Base-by-base conservation (phyloP, 768 basidiomycete genomes). In the Hysterangium stoloniferum region DNA sequence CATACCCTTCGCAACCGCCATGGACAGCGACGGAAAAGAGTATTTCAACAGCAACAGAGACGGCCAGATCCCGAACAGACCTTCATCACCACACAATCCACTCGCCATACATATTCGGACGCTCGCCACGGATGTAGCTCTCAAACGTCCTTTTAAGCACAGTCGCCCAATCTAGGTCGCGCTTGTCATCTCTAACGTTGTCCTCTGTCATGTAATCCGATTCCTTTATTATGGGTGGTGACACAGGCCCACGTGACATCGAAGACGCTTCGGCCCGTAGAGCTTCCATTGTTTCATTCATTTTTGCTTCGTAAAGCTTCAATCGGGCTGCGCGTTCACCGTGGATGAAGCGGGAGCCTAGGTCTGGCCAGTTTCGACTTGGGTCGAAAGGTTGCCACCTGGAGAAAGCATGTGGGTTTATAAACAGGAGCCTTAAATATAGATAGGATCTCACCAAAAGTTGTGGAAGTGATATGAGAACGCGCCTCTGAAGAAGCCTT, bases 401-500 rank as follows among this genome's bases (percentile, higher is more conserved):
- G 25, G 9, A 27, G 4, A 17, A 20, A 13, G 25, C 25, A 12
- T 12, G 13, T 19, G 42, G n/a, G 22, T 31, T 19, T 31, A 33
- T 15, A 1, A 25, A 9, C 8, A 37, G 24, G 6, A 13, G 27
- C 8, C 3, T 41, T 28, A 13, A 1, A n/a, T 28, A 31, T 20
- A n/a, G 8, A 24, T 48, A 48, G 40, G 3, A 6, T 62, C 79
- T 48, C 48, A 87, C 91, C 91, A 93, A 67, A 79, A 88, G 63
- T 93, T 94, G 63, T 98, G 94, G 68, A 86, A 97, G 65, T 97
- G 93, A 65, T 98, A 98, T 1, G 88, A 93, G 63, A 82, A 97
- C 4, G 95, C 89, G 5, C 95, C 96, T 53, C 80, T 81, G 76
- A 94, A 99, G 75, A 98, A 99, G 8, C 91, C 93, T 57, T 92